Evolutionary conservation across 257 asterid genomes (phyloP), one percentile per base, ranked within the genome.

Genomic region (Gentiana dahurica): DNA sequence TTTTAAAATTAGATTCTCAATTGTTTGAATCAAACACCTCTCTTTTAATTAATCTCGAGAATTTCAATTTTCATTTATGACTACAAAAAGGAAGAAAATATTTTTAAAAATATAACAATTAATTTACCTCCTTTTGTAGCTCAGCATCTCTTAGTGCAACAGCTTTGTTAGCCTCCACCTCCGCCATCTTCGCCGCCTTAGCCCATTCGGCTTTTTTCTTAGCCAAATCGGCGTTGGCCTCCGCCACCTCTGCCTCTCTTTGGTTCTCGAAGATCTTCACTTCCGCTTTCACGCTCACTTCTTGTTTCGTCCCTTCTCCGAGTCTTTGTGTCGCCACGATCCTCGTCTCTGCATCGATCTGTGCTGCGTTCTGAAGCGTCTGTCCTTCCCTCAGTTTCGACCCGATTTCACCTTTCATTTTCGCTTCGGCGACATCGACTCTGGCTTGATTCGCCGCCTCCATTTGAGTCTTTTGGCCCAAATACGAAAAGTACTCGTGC

Each of bases 191-290:
- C 6, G 82, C 80, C 74, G 71, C 81, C 65, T 58, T 70, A 4
- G 85, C 72, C 93, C 86, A 83, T 4, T 76, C 77, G 0, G 88
- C 88, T 74, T 83, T 83, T 79, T 83, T 78, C 65, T 72, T 83
- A 0, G 86, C 80, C 12, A 83, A 62, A 33, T 66, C 71, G 0
- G 93, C 67, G 11, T 83, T 80, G 0, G 85, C 83, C 68, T 80
- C 69, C 0, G 88, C 87, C 60, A 80, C 87, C 68, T 80, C 81
- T 0, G 93, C 88, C 61, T 78, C 88, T 33, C 63, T 65, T n/a
- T 46, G 74, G 50, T 83, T 83, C 77, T 80, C 73, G 41, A 49
- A 78, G 45, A 83, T 70, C 77, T 80, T 78, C 1, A 80, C 82
- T 11, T 72, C 79, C 0, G 81, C 74, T 67, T 49, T 64, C 57